phyloP scores from a whole-genome alignment of 2,329 filamentous ascomycete species.

The Pseudohalonectria lignicola region DNA sequence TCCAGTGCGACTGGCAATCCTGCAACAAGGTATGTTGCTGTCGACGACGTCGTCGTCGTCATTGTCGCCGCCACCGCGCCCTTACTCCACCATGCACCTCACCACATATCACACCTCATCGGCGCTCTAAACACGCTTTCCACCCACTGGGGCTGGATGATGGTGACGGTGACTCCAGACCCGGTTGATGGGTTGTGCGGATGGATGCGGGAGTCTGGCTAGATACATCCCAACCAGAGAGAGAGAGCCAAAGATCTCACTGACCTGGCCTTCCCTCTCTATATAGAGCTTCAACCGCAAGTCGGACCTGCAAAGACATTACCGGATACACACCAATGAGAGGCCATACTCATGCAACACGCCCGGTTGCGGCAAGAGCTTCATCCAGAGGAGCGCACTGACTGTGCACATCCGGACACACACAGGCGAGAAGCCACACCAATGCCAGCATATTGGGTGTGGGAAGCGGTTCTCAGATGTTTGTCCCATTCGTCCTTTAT shows the following conservation, averaged over 20 bases:
- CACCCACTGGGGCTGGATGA: too few relatives aligned
- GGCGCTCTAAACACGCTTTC: slow-evolving; percentile 4
- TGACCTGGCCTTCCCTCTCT: too few relatives aligned
- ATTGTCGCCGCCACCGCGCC: too few relatives aligned
- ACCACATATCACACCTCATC: too few relatives aligned
- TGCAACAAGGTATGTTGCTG: slow-evolving; percentile 45
- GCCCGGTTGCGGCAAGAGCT: slow-evolving; percentile 55
- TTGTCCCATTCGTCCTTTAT: slow-evolving; percentile 17
- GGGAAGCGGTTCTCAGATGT: slow-evolving; percentile 62
- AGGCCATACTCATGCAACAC: slow-evolving; percentile 52
- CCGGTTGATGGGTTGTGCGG: too few relatives aligned
- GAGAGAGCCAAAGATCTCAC: too few relatives aligned
- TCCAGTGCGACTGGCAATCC: slow-evolving; percentile 51
- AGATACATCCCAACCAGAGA: too few relatives aligned
- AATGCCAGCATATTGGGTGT: slow-evolving; percentile 54
- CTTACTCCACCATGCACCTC: too few relatives aligned
- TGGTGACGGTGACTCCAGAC: too few relatives aligned
- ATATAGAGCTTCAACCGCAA: slow-evolving; percentile 62
- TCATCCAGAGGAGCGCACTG: slow-evolving; percentile 59
- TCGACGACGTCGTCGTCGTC: background rate
- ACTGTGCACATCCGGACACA: slow-evolving; percentile 66
- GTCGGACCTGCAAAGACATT: slow-evolving; percentile 59
- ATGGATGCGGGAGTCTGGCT: too few relatives aligned
- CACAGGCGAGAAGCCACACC: slow-evolving; percentile 72
- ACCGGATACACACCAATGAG: slow-evolving; percentile 63